Base-by-base conservation (phyloP, 2,329 filamentous ascomycete species). In the Aspergillus quadrilineatus region DNA sequence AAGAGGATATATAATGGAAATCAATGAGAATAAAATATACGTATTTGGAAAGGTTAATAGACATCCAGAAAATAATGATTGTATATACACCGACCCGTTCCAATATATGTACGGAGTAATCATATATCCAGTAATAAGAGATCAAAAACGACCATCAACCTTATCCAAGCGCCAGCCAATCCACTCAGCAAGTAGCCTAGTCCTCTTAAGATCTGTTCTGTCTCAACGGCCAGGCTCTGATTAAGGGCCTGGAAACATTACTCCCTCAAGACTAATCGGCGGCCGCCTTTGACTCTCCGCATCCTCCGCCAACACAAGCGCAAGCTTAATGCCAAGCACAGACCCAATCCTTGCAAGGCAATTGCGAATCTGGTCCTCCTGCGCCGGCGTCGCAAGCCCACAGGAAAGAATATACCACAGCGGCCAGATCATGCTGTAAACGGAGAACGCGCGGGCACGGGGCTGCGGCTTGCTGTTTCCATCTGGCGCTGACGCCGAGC, bases 401-500 rank as follows among this genome's bases (percentile, higher is more conserved):
- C 63, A 70, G 4, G 70, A 66, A 4, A 69, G 46, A 7, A 72
- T 64, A 44, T 72, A 72, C 72, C 72, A 75, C n/a, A 74, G 57
- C 2, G 72, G 72, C 72, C 72, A 75, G 2, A 74, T 60, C 52
- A 74, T 60, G 15, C 62, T 66, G 29, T 72, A 71, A 0, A 60
- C 69, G 26, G 72, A 67, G 1, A 67, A 67, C 1, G 70, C 71
- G 15, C 71, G 70, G 12, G 73, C 57, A 9, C 60, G 60, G 30
- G 60, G 58, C 17, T 51, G 61, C 4, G 50, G 42, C 12, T 53
- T 46, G 26, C 12, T 55, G 55, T 17, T 22, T 36, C 15, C 4
- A 8, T 43, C 41, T 15, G 34, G 34, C 34, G 29, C 12, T 8
- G 51, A 41, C 9, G 43, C n/a, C n/a, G 52, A 42, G 37, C 26